Evolutionary conservation across 2,329 filamentous ascomycete genomes (phyloP).

Genomic region (Setomelanomma holmii): DNA sequence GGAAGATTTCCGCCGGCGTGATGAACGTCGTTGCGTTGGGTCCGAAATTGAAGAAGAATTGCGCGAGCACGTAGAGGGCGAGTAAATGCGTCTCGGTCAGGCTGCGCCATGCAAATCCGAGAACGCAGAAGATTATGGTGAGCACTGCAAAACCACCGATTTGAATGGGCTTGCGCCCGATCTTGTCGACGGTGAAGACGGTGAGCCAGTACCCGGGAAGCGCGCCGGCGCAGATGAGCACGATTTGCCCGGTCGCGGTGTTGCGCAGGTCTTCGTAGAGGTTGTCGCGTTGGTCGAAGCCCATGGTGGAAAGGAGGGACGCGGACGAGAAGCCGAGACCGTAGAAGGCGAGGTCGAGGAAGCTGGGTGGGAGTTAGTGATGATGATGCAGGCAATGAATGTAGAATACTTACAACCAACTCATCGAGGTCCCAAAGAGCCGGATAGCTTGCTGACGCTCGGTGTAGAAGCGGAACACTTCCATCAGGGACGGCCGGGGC

Average conservation of each 20-base stretch:
- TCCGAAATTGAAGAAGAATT: constrained; percentile 64
- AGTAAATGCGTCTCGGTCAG: constrained; percentile 53
- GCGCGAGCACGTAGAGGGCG: constrained; percentile 55
- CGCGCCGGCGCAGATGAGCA: constrained; percentile 78
- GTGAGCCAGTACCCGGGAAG: constrained; percentile 86
- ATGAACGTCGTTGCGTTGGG: constrained; percentile 61
- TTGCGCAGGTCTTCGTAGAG: constrained; percentile 76
- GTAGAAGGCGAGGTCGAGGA: constrained; percentile 67
- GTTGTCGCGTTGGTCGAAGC: constrained; percentile 68
- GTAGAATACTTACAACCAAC: constrained; percentile 67
- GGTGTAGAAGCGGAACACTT: constrained; percentile 74
- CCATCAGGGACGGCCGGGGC: constrained; percentile 48
- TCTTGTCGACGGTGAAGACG: constrained; percentile 73
- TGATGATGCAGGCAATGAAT: not conserved
- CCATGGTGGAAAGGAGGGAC: constrained; percentile 73
- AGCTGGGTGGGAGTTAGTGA: constrained; percentile 25
- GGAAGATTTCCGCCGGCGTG: constrained; percentile 60
- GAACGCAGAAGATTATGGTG: constrained; percentile 58
- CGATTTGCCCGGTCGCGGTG: constrained; percentile 79
- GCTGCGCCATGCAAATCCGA: constrained; percentile 57
- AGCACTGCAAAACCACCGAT: constrained; percentile 60
- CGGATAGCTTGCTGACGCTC: constrained; percentile 74
- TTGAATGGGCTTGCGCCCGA: constrained; percentile 81
- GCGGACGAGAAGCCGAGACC: constrained; percentile 76
- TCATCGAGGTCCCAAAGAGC: constrained; percentile 77